A percentile compares a stretch with the other conserved stretches of the same genome.
Conservation (phyloP, 75 land plant species). For the Pinus albicaulis region DNA sequence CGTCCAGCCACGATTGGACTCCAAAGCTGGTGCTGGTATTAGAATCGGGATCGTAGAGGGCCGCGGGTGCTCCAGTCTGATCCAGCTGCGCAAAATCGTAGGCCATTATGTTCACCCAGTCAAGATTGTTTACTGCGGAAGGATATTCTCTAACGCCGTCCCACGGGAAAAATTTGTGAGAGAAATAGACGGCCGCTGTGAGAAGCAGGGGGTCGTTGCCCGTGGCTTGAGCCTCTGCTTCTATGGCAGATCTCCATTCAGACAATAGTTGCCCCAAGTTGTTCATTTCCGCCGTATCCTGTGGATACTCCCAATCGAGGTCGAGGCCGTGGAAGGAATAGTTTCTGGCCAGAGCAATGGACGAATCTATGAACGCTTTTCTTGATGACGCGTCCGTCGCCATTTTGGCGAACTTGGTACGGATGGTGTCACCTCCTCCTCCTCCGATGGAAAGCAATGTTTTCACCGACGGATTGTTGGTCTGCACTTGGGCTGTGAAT, state of each 20-base stretch:
- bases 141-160: conserved; percentile 28
- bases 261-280: conserved; percentile 19
- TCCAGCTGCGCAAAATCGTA: conserved; percentile 50
- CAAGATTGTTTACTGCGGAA: conserved; percentile 16
- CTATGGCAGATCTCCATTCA: conserved; percentile 29
- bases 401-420: conserved; percentile 31
- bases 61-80: conserved; percentile 48
- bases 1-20: conserved; percentile 47
- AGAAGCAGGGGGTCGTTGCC: conserved; percentile 15
- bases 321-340: conserved; percentile 71
- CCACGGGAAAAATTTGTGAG: background rate
- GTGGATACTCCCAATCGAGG: conserved; percentile 62
- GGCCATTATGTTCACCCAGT: conserved; percentile 57
- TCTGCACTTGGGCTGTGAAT: conserved; percentile 42
- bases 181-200: conserved; percentile 38
- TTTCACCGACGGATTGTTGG: conserved; percentile 29
- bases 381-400: conserved; percentile 13
- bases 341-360: conserved; percentile 42
- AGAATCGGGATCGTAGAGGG: conserved; percentile 36
- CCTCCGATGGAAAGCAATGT: conserved; percentile 74
- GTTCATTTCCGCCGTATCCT: background rate
- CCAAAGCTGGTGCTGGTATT: conserved; percentile 44
- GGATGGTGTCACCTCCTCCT: conserved; percentile 5
- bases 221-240: background rate
- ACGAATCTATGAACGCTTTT: conserved; percentile 31